Base-by-base conservation (phyloP, 1,284 basidiomycete genomes). In the Heterobasidion annosum region DNA sequence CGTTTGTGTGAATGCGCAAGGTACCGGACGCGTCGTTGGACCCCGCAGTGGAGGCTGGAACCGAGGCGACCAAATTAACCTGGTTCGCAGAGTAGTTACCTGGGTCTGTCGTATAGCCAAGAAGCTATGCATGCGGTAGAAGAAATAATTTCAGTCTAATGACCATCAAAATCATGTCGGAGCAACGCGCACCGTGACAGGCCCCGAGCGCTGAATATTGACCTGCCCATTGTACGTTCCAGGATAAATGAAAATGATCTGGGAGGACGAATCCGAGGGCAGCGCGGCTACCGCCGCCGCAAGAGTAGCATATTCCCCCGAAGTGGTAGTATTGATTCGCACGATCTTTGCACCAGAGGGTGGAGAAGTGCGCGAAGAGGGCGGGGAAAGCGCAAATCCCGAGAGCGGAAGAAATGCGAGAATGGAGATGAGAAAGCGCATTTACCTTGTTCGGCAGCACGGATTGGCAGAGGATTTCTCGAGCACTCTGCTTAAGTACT, bases 1-100 rank as follows among this genome's bases (percentile, higher is more conserved):
- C 67, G 57, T 77, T 63, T 55, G 75, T 76, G 63, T 81, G 76
- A 34, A 81, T 68, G 42, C 77, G 74, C 34, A 82, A 63, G 0
- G 79, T 81, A 5, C 79, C 79, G 56, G 75, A 76, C 1, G 73
- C 72, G 59, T 81, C 79, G 60, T 82, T 72, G 4, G 77, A 79
- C 6, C 75, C 77, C 5, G 77, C 75, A 1, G 63, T 58, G 42
- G 67, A 71, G 3, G 75, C 73, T 18, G 71, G 65, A 10, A 74
- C 59, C 48, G 70, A 71, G n/a, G 73, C 72, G 37, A 73, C 70
- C 55, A 81, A 69, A n/a, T 67, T 74, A 18, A 73, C 78, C 44
- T 59, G 65, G 56, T 77, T 77, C 15, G 64, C 66, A 12, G 64
- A 61, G 60, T 71, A 71, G 25, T 62, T 65, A n/a, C 64, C 56